Evolutionary conservation across 148 eudicot genomes (phyloP).

Genomic region (Chenopodium suecicum): DNA sequence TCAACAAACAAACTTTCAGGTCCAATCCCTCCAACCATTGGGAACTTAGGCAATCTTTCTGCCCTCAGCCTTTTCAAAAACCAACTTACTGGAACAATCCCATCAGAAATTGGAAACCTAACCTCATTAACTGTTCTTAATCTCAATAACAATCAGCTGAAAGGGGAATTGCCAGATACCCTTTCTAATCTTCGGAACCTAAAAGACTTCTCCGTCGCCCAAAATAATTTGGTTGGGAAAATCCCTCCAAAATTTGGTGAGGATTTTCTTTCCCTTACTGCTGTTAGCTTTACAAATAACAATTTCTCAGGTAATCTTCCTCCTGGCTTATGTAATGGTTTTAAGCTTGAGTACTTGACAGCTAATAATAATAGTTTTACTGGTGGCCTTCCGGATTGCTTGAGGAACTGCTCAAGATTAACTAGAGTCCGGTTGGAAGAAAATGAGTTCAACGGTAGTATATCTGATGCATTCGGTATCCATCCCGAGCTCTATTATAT

Average conservation of each 20-base stretch:
- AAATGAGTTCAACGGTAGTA: slow-evolving; percentile 65
- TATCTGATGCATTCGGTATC: slow-evolving; percentile 64
- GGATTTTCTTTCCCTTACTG: slow-evolving; percentile 32
- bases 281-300: slow-evolving; percentile 70
- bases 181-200: slow-evolving; percentile 53
- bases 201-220: slow-evolving; percentile 34
- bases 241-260: slow-evolving; percentile 58
- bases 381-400: slow-evolving; percentile 69
- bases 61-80: slow-evolving; percentile 51
- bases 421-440: slow-evolving; percentile 64
- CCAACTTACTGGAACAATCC: slow-evolving; percentile 68
- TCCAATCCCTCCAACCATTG: slow-evolving; percentile 32
- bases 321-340: slow-evolving; percentile 58
- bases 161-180: slow-evolving; percentile 60
- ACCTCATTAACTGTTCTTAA: slow-evolving; percentile 37
- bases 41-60: slow-evolving; percentile 43
- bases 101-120: slow-evolving; percentile 61
- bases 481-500: slow-evolving; percentile 52
- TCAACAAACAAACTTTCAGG: slow-evolving; percentile 38
- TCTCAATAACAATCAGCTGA: slow-evolving; percentile 51
- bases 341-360: slow-evolving; percentile 42
- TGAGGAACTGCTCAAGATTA: slow-evolving; percentile 62
- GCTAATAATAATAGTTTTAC: slow-evolving; percentile 55
- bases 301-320: slow-evolving; percentile 72
- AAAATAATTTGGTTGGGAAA: slow-evolving; percentile 50